Conservation (phyloP, 1,284 basidiomycete genomes). For the Bjerkandera adusta region DNA sequence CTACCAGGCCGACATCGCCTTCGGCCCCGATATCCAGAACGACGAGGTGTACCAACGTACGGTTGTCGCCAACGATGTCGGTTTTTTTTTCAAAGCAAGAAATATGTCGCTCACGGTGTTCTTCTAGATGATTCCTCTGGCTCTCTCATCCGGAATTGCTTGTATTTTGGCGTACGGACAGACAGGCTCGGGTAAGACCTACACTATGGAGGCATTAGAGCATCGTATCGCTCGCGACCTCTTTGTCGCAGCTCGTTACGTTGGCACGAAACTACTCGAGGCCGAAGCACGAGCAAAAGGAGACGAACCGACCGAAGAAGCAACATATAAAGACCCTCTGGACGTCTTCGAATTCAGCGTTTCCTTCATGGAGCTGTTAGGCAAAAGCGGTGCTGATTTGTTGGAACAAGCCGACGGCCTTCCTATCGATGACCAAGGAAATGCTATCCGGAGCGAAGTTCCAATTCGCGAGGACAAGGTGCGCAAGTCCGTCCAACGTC, state of each 20-base stretch:
- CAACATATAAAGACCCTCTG: constrained; percentile 1
- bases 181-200: constrained; percentile 33
- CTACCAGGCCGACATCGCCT: constrained; percentile 33
- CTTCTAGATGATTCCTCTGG: constrained; percentile 29
- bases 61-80: constrained; percentile 30
- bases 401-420: constrained; percentile 15
- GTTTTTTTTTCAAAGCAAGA: constrained; percentile 11
- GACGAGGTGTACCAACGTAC: constrained; percentile 35
- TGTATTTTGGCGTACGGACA: constrained; percentile 36
- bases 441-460: constrained; percentile 26
- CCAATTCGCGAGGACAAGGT: constrained; percentile 32
- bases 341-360: constrained; percentile 31
- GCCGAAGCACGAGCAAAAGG: constrained; percentile 10
- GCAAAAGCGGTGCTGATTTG: constrained; percentile 27
- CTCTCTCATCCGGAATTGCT: constrained; percentile 31
- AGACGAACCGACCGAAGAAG: not conserved
- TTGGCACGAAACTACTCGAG: constrained; percentile 21
- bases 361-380: constrained; percentile 31
- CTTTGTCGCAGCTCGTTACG: constrained; percentile 23
- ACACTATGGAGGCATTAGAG: constrained; percentile 33
- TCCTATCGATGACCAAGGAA: constrained; percentile 23
- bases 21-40: constrained; percentile 31
- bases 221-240: constrained; percentile 32
- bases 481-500: not conserved
- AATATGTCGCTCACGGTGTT: not conserved